Base-by-base conservation (phyloP, 169 alveolate genomes). In the Eimeria zaria region DNA sequence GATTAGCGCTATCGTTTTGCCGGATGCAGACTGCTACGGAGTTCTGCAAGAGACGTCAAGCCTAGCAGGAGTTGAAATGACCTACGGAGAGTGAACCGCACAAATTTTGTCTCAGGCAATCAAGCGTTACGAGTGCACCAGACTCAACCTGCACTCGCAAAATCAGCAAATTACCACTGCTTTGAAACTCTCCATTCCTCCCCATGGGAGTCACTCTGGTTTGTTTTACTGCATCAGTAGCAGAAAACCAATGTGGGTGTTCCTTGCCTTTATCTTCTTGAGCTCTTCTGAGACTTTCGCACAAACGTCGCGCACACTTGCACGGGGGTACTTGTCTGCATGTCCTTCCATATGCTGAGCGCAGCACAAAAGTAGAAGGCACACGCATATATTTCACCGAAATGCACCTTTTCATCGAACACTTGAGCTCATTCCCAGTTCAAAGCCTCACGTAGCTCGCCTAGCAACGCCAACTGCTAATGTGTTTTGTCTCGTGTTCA, bases 331-430 rank as follows among this genome's bases (percentile, higher is more conserved):
- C 58, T 46, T 73, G 1, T 46, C 87, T 2, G 90, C 62, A 41
- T 95, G 95, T 30, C 6, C 60, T 80, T 87, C 95, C 95, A 95
- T 85, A 71, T 73, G 88, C 97, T 95, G 89, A 36, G 44, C 3
- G 36, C 41, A 30, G 9, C 11, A 11, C 8, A 62, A 30, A 60
- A 22, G 36, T 27, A 78, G 46, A 51, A 89, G 46, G 33, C 71
- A 24, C 55, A 46, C 14, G 33, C 39, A 27, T 41, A 27, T 39
- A 62, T 16, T n/a, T n/a, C n/a, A n/a, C n/a, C n/a, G n/a, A n/a
- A n/a, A n/a, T n/a, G n/a, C n/a, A n/a, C n/a, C n/a, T n/a, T n/a
- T n/a, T n/a, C n/a, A n/a, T n/a, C n/a, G n/a, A n/a, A n/a, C n/a
- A n/a, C n/a, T n/a, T n/a, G n/a, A n/a, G n/a, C n/a, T n/a, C n/a